Evolutionary conservation across 129 eudicot species (phyloP).

Genomic region (Daucus carota): DH1_v3.0 NC_030386.2:30359501-30360000

Average conservation of each 20-base stretch:
- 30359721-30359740: not conserved
- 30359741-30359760: not conserved
- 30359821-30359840: too few relatives aligned
- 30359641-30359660: not conserved
- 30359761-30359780: not conserved
- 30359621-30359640: not conserved
- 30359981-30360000: constrained; percentile 82
- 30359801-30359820: not conserved
- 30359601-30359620: constrained; percentile 2
- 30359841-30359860: not conserved
- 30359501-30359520: constrained; percentile 78
- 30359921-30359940: constrained; percentile 78
- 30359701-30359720: not conserved
- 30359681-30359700: not conserved
- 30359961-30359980: constrained; percentile 93
- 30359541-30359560: constrained; percentile 91
- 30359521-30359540: constrained; percentile 83
- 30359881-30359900: not conserved
- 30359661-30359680: not conserved
- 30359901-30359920: constrained; percentile 97
- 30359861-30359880: not conserved
- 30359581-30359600: constrained; percentile 53
- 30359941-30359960: constrained; percentile 83
- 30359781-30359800: not conserved
- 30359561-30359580: constrained; percentile 90